phyloP scores from a whole-genome alignment of 1,284 basidiomycete species.

The Cutaneotrichosporon cyanovorans region DNA sequence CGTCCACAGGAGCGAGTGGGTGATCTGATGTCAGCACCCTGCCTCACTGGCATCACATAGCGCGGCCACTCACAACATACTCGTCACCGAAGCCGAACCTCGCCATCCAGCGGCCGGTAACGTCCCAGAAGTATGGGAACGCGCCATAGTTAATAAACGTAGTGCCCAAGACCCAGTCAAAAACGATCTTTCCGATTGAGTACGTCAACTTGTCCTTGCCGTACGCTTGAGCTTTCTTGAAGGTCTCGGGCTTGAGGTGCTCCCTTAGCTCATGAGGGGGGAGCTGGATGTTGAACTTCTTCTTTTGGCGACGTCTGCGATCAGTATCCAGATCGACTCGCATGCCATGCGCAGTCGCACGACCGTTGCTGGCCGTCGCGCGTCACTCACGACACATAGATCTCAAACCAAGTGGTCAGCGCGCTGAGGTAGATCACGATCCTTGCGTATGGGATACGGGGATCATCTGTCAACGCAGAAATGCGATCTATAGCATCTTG shows the following conservation, averaged over 20 bases:
- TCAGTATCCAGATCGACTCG: background rate
- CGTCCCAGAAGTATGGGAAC: slow-evolving; percentile 70
- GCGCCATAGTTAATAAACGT: slow-evolving; percentile 64
- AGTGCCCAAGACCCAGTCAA: slow-evolving; percentile 66
- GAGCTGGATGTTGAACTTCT: slow-evolving; percentile 65
- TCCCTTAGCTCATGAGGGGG: slow-evolving; percentile 67
- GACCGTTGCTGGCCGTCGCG: no score
- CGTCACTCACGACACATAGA: slow-evolving; percentile 29
- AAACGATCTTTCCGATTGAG: slow-evolving; percentile 62
- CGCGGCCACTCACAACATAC: no score
- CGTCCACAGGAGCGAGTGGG: slow-evolving; percentile 73
- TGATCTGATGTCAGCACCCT: slow-evolving; percentile 56
- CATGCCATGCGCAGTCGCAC: background rate
- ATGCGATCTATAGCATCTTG: slow-evolving; percentile 24
- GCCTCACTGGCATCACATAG: no score
- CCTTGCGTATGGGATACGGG: slow-evolving; percentile 27
- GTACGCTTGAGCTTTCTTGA: slow-evolving; percentile 83
- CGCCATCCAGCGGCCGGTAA: slow-evolving; percentile 27
- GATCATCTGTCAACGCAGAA: slow-evolving; percentile 29
- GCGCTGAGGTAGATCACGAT: slow-evolving; percentile 25
- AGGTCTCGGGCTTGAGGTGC: slow-evolving; percentile 67
- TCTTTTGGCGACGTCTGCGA: slow-evolving; percentile 60
- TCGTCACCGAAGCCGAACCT: slow-evolving; percentile 48
- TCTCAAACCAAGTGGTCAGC: slow-evolving; percentile 33
- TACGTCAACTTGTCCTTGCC: slow-evolving; percentile 88